These are phyloP conservation scores for Lasiosphaeris hirsuta DNA, from an alignment of 495 filamentous ascomycete species.

Conservation along the genomic window DNA sequence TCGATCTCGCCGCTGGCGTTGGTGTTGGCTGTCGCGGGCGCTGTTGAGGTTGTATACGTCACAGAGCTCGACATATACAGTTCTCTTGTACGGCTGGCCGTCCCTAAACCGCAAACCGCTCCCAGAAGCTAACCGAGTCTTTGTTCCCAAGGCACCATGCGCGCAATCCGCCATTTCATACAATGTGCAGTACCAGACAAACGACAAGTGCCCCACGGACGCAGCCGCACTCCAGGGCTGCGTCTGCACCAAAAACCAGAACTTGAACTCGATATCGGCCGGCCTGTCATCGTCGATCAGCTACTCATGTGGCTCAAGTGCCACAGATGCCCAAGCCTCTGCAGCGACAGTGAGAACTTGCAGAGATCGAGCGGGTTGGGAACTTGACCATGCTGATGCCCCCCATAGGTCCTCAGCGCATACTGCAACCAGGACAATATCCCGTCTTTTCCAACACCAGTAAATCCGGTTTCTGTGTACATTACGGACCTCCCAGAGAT, in stretches of 20 bases:
- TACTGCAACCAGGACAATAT: conserved; percentile 45
- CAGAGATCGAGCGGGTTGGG: neutral
- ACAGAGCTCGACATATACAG: conserved; percentile 43
- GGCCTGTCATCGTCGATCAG: conserved; percentile 36
- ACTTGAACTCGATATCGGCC: conserved; percentile 38
- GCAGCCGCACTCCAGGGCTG: conserved; percentile 44
- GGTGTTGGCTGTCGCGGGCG: conserved; percentile 10
- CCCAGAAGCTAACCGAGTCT: neutral
- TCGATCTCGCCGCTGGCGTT: conserved; percentile 7
- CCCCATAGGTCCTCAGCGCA: conserved; percentile 26
- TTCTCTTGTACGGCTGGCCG: conserved; percentile 33
- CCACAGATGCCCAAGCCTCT: conserved; percentile 44
- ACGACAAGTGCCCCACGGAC: conserved; percentile 36
- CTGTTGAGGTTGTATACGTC: conserved; percentile 35
- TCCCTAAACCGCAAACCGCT: neutral
- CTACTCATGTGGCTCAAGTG: conserved; percentile 40
- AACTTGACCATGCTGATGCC: conserved; percentile 2
- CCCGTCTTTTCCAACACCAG: conserved; percentile 35
- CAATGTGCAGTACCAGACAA: conserved; percentile 39
- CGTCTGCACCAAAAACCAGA: conserved; percentile 48
- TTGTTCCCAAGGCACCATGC: conserved; percentile 42
- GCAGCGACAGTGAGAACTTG: conserved; percentile 33
- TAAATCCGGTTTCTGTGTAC: conserved; percentile 36
- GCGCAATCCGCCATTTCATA: conserved; percentile 39
- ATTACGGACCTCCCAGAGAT: conserved; percentile 47